Base-by-base conservation (phyloP, 2,329 filamentous ascomycete genomes). In the Thelonectria discophora region DNA sequence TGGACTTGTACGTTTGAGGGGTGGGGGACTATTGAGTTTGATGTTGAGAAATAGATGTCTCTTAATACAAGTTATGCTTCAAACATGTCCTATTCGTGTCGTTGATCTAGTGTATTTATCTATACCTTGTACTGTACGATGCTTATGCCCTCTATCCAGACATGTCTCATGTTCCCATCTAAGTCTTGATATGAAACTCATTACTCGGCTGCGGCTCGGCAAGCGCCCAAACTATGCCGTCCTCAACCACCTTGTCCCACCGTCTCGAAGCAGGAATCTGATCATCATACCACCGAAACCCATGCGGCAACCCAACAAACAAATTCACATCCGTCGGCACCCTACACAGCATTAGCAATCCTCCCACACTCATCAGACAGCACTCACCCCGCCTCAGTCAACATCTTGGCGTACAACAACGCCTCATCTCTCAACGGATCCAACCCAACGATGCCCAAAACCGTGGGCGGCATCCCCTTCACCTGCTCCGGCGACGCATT, bases 391-490 rank as follows among this genome's bases (percentile, higher is more conserved):
- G 79, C 78, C 43, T 79, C 77, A 6, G 73, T 72, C 12, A 83
- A 65, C 70, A 72, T 70, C 65, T 81, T 77, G 12, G 75, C 80
- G 67, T 77, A 83, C 21, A 83, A 66, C 15, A 84, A 58, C 1
- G 75, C 81, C 64, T 84, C 81, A 61, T 84, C 82, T 13, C 82
- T 67, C 43, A 84, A 62, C 0, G 79, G 78, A 70, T 84, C 82
- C 18, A 76, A 65, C 0, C 82, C 82, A 4, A 80, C 77, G 43
- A 84, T 73, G 0, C 77, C 79, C 64, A 84, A 75, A 0, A 74
- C 75, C 0, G 79, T 78, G 2, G 80, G 78, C 10, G 81, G 81
- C 34, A 84, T 66, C 0, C 78, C 76, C 42, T 64, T 72, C 0
- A 84, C 78, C 48, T 80, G 64, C 5, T 52, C 58, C 1, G 58